phyloP scores from a whole-genome alignment of 176 grass and related monocot genomes.

The Elaeis guineensis region DNA sequence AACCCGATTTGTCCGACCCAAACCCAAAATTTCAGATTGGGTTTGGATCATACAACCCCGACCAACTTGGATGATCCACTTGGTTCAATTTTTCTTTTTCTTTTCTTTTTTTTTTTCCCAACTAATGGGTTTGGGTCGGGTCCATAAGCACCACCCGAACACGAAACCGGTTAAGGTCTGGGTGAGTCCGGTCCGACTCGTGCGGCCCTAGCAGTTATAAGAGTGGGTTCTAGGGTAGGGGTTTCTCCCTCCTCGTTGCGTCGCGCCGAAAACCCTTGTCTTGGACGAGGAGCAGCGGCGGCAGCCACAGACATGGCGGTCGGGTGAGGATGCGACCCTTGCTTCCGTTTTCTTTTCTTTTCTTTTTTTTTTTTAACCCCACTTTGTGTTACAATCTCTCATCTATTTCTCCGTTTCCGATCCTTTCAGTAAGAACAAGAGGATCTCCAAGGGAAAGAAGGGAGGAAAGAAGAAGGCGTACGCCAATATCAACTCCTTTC shows the following conservation, averaged over 20 bases:
- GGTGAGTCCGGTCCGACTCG: too few relatives aligned
- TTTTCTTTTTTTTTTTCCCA: too few relatives aligned
- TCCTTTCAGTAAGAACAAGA: conserved; percentile 79
- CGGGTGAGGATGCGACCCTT: background rate
- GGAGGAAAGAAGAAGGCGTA: conserved; percentile 89
- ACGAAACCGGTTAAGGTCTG: too few relatives aligned
- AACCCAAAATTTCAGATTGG: too few relatives aligned
- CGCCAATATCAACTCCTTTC: background rate
- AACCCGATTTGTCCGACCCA: too few relatives aligned
- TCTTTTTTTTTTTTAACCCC: background rate
- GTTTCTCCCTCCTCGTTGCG: background rate
- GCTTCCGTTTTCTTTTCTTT: background rate
- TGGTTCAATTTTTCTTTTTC: too few relatives aligned
- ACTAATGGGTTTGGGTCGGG: too few relatives aligned
- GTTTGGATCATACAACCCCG: too few relatives aligned
- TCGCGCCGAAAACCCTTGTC: background rate
- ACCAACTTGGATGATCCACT: too few relatives aligned
- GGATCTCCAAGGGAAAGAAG: conserved; percentile 89
- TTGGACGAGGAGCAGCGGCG: background rate
- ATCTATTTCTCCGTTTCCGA: background rate
- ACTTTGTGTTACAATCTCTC: background rate
- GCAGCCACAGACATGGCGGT: conserved; percentile 10
- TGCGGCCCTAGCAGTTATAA: too few relatives aligned
- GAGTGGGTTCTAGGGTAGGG: background rate
- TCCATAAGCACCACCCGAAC: too few relatives aligned